A percentile compares a stretch with the other conserved stretches of the same genome.
Evolutionary conservation across 2,329 filamentous ascomycete species (phyloP).

Genomic region (Fusarium virguliforme): DNA sequence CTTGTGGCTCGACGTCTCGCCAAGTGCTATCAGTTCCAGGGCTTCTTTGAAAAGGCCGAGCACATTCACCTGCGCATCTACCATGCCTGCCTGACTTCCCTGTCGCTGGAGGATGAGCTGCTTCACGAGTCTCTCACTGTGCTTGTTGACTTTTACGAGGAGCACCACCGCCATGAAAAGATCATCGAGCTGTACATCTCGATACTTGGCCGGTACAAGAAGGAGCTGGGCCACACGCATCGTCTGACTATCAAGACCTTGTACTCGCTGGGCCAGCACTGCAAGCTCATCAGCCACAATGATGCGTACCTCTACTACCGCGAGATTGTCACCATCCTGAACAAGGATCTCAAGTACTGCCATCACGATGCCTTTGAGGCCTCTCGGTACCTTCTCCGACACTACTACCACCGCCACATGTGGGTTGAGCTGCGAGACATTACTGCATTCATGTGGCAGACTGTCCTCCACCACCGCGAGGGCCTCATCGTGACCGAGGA

Average conservation of each 20-base stretch:
- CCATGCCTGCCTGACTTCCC: slow-evolving; percentile 54
- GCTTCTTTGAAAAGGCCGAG: slow-evolving; percentile 58
- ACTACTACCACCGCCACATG: slow-evolving; percentile 62
- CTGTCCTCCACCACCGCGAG: slow-evolving; percentile 56
- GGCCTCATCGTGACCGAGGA: slow-evolving; percentile 58
- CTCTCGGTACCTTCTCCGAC: slow-evolving; percentile 60
- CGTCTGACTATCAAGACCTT: slow-evolving; percentile 56
- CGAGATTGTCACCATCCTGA: slow-evolving; percentile 57
- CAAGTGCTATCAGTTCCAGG: slow-evolving; percentile 56
- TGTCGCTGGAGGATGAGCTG: slow-evolving; percentile 52
- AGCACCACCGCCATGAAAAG: slow-evolving; percentile 58
- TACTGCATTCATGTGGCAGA: slow-evolving; percentile 64
- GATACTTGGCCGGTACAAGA: slow-evolving; percentile 55
- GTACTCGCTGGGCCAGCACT: slow-evolving; percentile 50
- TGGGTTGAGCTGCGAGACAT: slow-evolving; percentile 64
- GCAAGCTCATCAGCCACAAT: slow-evolving; percentile 49
- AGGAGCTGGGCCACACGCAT: slow-evolving; percentile 48
- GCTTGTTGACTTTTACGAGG: slow-evolving; percentile 55
- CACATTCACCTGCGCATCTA: slow-evolving; percentile 58
- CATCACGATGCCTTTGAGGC: slow-evolving; percentile 63
- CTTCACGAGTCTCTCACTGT: slow-evolving; percentile 50
- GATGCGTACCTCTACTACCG: slow-evolving; percentile 57
- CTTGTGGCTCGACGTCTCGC: slow-evolving; percentile 55
- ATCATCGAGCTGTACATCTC: slow-evolving; percentile 57
- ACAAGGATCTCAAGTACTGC: slow-evolving; percentile 53